These are phyloP conservation scores for Calamus simplicifolius DNA, from an alignment of 176 grass and related monocot genomes.

Conservation along the genomic window DNA sequence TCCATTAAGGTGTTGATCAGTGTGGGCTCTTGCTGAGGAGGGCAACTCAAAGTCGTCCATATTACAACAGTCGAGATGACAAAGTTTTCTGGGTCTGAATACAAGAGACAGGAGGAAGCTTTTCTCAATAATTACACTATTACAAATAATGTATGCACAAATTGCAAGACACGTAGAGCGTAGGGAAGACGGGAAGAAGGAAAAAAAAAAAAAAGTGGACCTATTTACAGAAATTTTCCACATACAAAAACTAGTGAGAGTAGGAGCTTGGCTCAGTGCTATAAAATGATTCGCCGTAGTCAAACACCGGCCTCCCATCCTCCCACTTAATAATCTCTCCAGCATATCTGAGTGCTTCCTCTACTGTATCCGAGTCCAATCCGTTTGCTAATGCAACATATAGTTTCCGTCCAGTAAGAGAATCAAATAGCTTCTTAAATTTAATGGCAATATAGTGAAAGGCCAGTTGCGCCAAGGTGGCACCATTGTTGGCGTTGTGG, in stretches of 20 bases:
- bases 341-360: slow-evolving; percentile 35
- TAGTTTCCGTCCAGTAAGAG: slow-evolving; percentile 50
- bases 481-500: slow-evolving; percentile 10
- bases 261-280: slow-evolving; percentile 66
- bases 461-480: slow-evolving; percentile 62
- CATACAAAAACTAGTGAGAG: slow-evolving; percentile 24
- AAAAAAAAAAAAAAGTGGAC: too few species aligned
- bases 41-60: too few species aligned
- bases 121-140: background rate
- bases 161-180: too few species aligned
- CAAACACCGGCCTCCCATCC: slow-evolving; percentile 51
- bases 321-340: slow-evolving; percentile 87
- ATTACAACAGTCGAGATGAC: too few species aligned
- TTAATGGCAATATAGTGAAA: slow-evolving; percentile 59
- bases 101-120: too few species aligned
- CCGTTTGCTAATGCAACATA: slow-evolving; percentile 53
- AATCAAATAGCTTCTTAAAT: slow-evolving; percentile 79
- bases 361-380: slow-evolving; percentile 54
- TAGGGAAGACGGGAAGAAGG: background rate
- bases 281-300: slow-evolving; percentile 49
- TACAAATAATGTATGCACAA: slow-evolving; percentile 6
- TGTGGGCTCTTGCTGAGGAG: too few species aligned
- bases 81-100: too few species aligned
- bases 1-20: too few species aligned
- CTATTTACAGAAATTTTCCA: too few species aligned